Base-by-base conservation (phyloP, 148 eudicot species). In the Amaranthus cruentus region DNA sequence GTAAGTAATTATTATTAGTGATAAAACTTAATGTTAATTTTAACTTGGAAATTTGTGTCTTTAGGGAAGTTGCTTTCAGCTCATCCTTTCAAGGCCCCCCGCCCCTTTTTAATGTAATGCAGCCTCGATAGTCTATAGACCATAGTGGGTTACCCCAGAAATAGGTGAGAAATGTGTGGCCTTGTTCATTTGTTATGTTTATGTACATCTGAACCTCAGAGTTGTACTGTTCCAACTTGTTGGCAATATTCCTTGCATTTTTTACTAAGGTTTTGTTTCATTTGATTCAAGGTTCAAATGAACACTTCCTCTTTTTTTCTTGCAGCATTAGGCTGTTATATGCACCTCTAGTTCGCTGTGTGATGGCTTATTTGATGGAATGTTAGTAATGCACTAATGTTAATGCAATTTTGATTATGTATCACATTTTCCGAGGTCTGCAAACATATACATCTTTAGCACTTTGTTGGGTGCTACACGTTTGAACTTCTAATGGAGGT, bases 1-100 rank as follows among this genome's bases (percentile, higher is more conserved):
- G 99, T 96, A 82, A 85, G 99, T 85, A 62, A 38, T 55, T 57
- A 65, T 52, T 44, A 48, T 73, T 47, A 72, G 49, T 66, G 6
- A 51, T 73, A 53, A 58, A 58, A 15, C 51, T 62, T 42, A 13
- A 12, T 15, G 5, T 6, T 6, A 10, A n/a, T 21, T 11, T 47
- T 5, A 57, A 9, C 7, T 13, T 21, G 57, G 21, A 13, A 14
- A 44, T 47, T 57, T 6, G 47, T 67, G 57, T 21, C 65, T 18
- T 66, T 14, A 66, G 64, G 59, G 43, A 42, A 49, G 54, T 47
- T 7, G 56, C 10, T 49, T 42, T 55, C 6, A 71, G 49, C 48
- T 77, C 15, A 61, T 51, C 43, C 3, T 46, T 47, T 11, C 18
- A 9, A 64, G 9, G 6, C 51, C 5, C 6, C 51, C 5, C 6